Evolutionary conservation across 129 eudicot species (phyloP), one percentile per base, ranked within the genome.

Genomic region (Kitagawia praeruptora): DNA sequence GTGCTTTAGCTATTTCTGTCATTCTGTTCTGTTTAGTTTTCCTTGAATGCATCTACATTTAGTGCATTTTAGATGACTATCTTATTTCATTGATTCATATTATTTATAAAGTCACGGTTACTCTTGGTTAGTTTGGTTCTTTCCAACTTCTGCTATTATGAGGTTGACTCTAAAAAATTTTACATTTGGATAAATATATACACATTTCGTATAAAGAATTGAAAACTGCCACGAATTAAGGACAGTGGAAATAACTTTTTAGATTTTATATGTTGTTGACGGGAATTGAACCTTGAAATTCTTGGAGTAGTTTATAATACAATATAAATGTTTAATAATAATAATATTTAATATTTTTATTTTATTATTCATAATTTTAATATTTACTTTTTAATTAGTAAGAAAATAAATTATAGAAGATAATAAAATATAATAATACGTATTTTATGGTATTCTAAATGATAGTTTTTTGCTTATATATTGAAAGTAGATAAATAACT

Each of bases 1-100:
- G 92, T 83, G 77, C 80, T 53, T 23, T 9, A 82, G 81, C 80
- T 74, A 74, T 76, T 79, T 54, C 39, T 75, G 28, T 73, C 40
- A 10, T 80, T 64, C 19, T 34, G 75, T 79, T 42, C 39, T 46
- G 41, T 41, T 56, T 28, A 23, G 42, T 38, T 56, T 34, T 42
- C 15, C 21, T 15, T 73, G 16, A 4, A 73, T 73, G 76, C 28
- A 41, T 73, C 3, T 73, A 16, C 41, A 21, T 16, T 70, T 19
- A 39, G 2, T 40, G 25, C 27, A 58, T 58, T 51, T 8, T 23
- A 58, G 11, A 58, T 58, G 66, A 58, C 0, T 58, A n/a, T 13
- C 13, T 23, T 58, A 2, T 51, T 5, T 16, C 58, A 51, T 51
- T 16, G 58, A 51, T 51, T 51, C 58, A 51, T 51, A 18, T 51